Evolutionary conservation across 805 yeast species (phyloP).

Genomic region (Saccharomycopsis fibuligera): DNA sequence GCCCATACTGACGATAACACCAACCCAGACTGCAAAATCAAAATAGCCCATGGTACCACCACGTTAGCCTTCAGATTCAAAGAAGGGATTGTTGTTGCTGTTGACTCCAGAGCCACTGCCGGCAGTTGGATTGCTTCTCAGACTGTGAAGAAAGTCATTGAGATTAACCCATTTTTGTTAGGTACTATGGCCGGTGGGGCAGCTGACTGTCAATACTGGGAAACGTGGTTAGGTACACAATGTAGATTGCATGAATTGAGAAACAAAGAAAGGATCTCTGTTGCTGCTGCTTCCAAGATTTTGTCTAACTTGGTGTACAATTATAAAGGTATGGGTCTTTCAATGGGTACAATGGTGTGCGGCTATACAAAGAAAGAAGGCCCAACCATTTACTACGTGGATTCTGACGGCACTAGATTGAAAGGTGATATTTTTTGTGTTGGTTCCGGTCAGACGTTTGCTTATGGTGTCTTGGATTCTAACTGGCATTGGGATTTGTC

Average conservation of each 20-base stretch:
- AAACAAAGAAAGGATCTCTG: slow-evolving; percentile 90
- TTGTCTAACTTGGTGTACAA: slow-evolving; percentile 83
- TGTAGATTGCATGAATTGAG: slow-evolving; percentile 92
- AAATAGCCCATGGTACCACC: slow-evolving; percentile 98
- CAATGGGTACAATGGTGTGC: slow-evolving; percentile 99
- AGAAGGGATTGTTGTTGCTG: slow-evolving; percentile 94
- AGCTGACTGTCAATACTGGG: slow-evolving; percentile 99
- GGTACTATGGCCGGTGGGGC: slow-evolving; percentile 99
- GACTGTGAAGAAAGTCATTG: slow-evolving; percentile 94
- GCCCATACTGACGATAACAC: slow-evolving; percentile 96
- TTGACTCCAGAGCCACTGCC: slow-evolving; percentile 96
- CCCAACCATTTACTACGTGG: slow-evolving; percentile 92
- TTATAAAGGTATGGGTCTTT: slow-evolving; percentile 96
- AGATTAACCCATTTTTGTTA: slow-evolving; percentile 87
- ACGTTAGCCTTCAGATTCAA: slow-evolving; percentile 93
- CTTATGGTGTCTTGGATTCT: slow-evolving; percentile 95
- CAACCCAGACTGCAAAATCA: slow-evolving; percentile 91
- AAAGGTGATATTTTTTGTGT: slow-evolving; percentile 95
- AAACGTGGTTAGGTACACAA: slow-evolving; percentile 96
- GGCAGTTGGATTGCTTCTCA: slow-evolving; percentile 98
- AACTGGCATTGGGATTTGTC: slow-evolving; percentile 87
- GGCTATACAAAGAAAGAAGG: slow-evolving; percentile 95
- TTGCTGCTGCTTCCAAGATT: slow-evolving; percentile 94
- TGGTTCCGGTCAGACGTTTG: slow-evolving; percentile 98
- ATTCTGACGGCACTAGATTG: slow-evolving; percentile 93